Evolutionary conservation across 768 basidiomycete genomes (phyloP).

Genomic region (Suillus placidus): DNA sequence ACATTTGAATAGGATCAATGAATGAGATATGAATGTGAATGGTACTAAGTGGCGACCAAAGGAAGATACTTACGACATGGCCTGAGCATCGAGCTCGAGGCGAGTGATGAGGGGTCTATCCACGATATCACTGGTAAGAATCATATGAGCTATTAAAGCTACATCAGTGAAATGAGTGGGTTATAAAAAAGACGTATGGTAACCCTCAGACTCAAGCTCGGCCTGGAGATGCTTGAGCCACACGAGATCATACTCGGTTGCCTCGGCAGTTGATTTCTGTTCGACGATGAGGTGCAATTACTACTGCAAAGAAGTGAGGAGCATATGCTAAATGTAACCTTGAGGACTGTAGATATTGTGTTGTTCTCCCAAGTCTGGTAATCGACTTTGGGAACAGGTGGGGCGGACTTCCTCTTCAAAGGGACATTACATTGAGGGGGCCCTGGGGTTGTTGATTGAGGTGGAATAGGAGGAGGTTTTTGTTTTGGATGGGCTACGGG

Average conservation of each 20-base stretch:
- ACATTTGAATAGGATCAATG: slow-evolving; percentile 5
- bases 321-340: slow-evolving; percentile 78
- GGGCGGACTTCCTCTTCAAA: slow-evolving; percentile 51
- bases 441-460: slow-evolving; percentile 34
- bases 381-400: slow-evolving; percentile 48
- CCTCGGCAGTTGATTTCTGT: slow-evolving; percentile 61
- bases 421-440: slow-evolving; percentile 38
- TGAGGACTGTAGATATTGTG: slow-evolving; percentile 66
- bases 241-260: slow-evolving; percentile 65
- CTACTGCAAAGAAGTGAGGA: slow-evolving; percentile 14
- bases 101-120: slow-evolving; percentile 85
- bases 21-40: background rate
- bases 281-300: slow-evolving; percentile 13
- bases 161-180: slow-evolving; percentile 4
- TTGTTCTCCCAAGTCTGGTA: slow-evolving; percentile 74
- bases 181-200: slow-evolving; percentile 35
- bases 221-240: slow-evolving; percentile 80
- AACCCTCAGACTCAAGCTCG: slow-evolving; percentile 67
- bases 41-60: background rate
- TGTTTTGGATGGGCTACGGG: slow-evolving; percentile 38
- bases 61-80: slow-evolving; percentile 59
- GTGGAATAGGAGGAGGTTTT: slow-evolving; percentile 21
- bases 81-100: slow-evolving; percentile 75
- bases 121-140: slow-evolving; percentile 59
- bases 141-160: slow-evolving; percentile 34